Conservation (phyloP, 805 yeast species). For the Cyberlindnera nakhonratchasimensis region DNA sequence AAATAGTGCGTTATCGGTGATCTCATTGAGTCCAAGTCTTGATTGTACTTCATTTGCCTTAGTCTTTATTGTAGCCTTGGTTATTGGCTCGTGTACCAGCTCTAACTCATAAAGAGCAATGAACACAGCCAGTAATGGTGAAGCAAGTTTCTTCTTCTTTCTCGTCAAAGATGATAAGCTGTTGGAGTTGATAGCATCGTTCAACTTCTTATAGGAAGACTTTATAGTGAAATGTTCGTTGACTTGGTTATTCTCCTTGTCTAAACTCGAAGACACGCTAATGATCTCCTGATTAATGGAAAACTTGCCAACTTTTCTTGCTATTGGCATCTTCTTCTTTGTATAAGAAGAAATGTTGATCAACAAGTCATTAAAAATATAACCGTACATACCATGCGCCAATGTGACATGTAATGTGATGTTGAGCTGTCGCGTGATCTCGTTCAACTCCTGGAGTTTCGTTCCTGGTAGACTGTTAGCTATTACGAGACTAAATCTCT, state of each 20-base stretch:
- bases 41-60: conserved; percentile 32
- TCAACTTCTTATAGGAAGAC: conserved; percentile 37
- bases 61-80: conserved; percentile 28
- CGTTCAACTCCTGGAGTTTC: conserved; percentile 48
- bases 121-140: conserved; percentile 56
- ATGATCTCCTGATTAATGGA: conserved; percentile 41
- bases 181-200: conserved; percentile 30
- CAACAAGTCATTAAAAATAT: conserved; percentile 74
- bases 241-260: conserved; percentile 34
- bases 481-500: conserved; percentile 64
- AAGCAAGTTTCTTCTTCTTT: conserved; percentile 43
- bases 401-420: conserved; percentile 70
- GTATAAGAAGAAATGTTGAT: conserved; percentile 54
- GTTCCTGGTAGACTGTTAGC: conserved; percentile 57
- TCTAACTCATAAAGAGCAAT: conserved; percentile 52
- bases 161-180: conserved; percentile 29
- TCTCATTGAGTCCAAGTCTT: conserved; percentile 38
- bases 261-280: conserved; percentile 31
- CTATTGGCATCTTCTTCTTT: conserved; percentile 44
- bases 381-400: conserved; percentile 79
- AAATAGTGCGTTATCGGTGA: conserved; percentile 41
- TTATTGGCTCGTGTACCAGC: conserved; percentile 25
- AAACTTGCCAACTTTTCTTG: conserved; percentile 51
- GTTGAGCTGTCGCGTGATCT: conserved; percentile 47
- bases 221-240: conserved; percentile 37